Percentiles rank a stretch among this genome's conserved stretches.
Evolutionary conservation across 202 grass and related monocot genomes (phyloP).

Genomic region (Eragrostis tef): DNA sequence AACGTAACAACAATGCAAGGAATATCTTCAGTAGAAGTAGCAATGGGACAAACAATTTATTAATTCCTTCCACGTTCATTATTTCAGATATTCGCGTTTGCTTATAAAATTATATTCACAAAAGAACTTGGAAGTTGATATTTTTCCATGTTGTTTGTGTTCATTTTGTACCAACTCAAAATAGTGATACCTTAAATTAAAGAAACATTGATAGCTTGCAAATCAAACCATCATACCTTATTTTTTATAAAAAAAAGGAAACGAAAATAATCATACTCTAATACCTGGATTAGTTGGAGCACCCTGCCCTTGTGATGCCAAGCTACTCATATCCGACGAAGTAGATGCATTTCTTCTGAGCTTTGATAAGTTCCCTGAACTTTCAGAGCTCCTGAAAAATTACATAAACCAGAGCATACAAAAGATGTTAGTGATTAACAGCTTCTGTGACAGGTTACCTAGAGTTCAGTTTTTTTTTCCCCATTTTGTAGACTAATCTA

Average conservation of each 20-base stretch:
- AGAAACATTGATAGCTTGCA: too few species aligned
- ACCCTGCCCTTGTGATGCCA: conserved; percentile 74
- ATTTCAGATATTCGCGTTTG: background rate
- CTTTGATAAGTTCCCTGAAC: conserved; percentile 53
- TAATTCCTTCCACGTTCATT: background rate
- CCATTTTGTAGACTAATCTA: background rate
- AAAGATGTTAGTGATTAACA: conserved; percentile 14
- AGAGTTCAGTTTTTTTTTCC: background rate
- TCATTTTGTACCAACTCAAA: conserved; percentile 9
- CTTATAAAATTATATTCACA: conserved; percentile 9
- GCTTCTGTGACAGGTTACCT: conserved; percentile 29
- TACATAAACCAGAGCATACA: conserved; percentile 12
- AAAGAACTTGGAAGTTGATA: conserved; percentile 5
- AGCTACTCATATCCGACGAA: conserved; percentile 75
- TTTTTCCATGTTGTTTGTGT: background rate
- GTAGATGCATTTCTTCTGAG: conserved; percentile 85
- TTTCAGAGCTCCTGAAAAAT: conserved; percentile 65
- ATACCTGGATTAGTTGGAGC: conserved; percentile 72
- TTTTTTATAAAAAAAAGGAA: too few species aligned
- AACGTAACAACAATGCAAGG: background rate
- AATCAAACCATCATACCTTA: too few species aligned
- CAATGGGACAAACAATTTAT: background rate
- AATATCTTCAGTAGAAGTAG: background rate
- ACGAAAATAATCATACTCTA: background rate
- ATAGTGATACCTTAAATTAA: background rate